Evolutionary conservation across 108 stramenopile species (phyloP), one percentile per base, ranked within the genome.

Genomic region (Schizochytrium sp.): DNA sequence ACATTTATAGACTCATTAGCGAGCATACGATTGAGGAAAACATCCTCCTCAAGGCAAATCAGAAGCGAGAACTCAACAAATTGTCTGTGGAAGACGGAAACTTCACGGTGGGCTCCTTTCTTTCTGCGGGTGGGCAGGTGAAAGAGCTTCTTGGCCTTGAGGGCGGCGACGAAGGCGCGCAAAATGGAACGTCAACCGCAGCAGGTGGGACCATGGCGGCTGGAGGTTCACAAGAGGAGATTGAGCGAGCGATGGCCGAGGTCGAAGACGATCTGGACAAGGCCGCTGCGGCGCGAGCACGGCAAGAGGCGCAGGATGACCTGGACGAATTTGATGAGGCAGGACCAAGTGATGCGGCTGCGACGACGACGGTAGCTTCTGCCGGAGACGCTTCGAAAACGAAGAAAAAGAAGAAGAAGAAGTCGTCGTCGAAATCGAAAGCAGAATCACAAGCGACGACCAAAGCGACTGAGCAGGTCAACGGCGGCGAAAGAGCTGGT

Each of bases 11-110:
- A 34, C 94, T 99, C 58, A 94, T 99, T 23, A 97, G 96, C 25
- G 95, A 96, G 60, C 94, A 96, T 87, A 95, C 98, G 0, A 96
- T 99, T 60, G 99, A 99, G 92, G 99, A 99, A 90, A 98, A 98
- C 92, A 98, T 99, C 72, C 91, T 99, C 44, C 88, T 94, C 19
- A 99, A 99, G 90, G 98, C 94, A 4, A 90, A 60, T 76, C 98
- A 99, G 90, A 98, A 98, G 93, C 93, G 95, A 23, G 96, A 97
- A 71, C 93, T 99, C 21, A 98, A 98, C 90, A 94, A 96, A 8
- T 89, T 99, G 45, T 97, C 97, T 0, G 97, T 99, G 96, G 97
- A 97, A 45, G 95, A 95, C 89, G 99, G 98, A 53, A 96, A 98
- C 57, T 99, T 98, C 90, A 60, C 60, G 51, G 87, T 90, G 59